phyloP scores from a whole-genome alignment of 768 basidiomycete genomes.

The Harrya chromipes region DNA sequence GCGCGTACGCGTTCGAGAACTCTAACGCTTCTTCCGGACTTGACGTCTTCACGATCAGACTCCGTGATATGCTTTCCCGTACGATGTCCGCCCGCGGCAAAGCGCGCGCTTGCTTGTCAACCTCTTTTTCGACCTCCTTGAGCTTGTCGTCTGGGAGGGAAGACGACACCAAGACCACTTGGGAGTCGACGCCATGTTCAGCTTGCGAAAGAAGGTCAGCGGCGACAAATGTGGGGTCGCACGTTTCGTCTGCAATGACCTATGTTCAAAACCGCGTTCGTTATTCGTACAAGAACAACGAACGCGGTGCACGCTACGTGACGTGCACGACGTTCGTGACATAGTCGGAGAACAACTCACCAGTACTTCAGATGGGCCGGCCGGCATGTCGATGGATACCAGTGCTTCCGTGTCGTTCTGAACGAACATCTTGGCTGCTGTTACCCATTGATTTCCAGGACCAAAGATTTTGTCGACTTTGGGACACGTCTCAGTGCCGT shows the following conservation, averaged over 20 bases:
- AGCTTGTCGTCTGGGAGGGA: constrained; percentile 60
- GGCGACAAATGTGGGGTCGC: constrained; percentile 87
- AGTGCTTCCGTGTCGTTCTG: constrained; percentile 97
- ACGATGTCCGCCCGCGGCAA: constrained; percentile 89
- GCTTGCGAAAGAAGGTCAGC: constrained; percentile 97
- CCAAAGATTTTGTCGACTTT: constrained; percentile 99
- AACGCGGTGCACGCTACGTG: constrained; percentile 52
- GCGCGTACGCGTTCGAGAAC: constrained; percentile 97
- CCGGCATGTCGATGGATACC: constrained; percentile 98
- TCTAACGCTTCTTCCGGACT: constrained; percentile 71
- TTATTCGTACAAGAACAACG: constrained; percentile 38
- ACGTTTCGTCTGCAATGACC: constrained; percentile 92
- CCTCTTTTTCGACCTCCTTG: constrained; percentile 74
- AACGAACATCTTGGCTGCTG: constrained; percentile 98
- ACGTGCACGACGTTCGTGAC: constrained; percentile 57
- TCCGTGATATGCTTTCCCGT: constrained; percentile 84
- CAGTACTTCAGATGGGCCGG: constrained; percentile 95
- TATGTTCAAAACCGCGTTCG: constrained; percentile 35
- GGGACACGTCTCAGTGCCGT: constrained; percentile 91
- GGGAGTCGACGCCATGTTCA: constrained; percentile 97
- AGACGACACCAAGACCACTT: constrained; percentile 90
- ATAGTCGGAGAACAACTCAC: constrained; percentile 40
- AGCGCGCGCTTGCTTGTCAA: constrained; percentile 83
- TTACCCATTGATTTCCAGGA: constrained; percentile 99
- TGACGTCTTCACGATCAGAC: constrained; percentile 76